A percentile compares a stretch with the other conserved stretches of the same genome.
phyloP scores from a whole-genome alignment of 305 asterid genomes.

The Solanum chacoense region DNA sequence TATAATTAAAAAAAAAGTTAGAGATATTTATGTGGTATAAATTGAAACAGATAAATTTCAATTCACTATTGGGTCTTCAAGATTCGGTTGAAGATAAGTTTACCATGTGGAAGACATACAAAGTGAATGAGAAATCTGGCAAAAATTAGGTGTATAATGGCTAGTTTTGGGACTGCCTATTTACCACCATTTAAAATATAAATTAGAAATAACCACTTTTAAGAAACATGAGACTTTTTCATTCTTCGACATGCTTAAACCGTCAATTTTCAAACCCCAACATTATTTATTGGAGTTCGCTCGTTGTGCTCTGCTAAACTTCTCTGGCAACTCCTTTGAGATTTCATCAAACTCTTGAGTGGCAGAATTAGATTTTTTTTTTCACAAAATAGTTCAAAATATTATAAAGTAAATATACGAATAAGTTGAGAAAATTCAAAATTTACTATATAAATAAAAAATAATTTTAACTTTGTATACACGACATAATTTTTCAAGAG shows the following conservation, averaged over 20 bases:
- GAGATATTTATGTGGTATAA: not conserved
- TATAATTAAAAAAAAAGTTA: not conserved
- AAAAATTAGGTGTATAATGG: not conserved
- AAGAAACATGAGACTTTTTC: no score
- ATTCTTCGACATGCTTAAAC: not conserved
- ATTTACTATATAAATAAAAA: not conserved
- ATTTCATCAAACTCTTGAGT: not conserved
- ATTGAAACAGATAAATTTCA: not conserved
- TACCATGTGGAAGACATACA: not conserved
- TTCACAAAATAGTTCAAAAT: not conserved
- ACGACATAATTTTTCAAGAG: not conserved
- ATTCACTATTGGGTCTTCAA: not conserved
- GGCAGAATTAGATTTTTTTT: not conserved
- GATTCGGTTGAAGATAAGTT: not conserved
- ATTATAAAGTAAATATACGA: not conserved
- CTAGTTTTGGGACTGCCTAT: not conserved
- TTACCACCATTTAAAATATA: not conserved
- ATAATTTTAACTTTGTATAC: no score
- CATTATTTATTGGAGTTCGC: not conserved
- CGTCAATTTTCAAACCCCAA: not conserved
- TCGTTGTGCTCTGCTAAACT: not conserved
- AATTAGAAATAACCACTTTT: no score
- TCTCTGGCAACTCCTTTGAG: not conserved
- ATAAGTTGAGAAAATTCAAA: rapidly evolving
- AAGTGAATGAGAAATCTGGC: not conserved